These are phyloP conservation scores for Umbelopsis sp. DNA, from an alignment of 371 early-diverging fungal genomes.

Conservation along the genomic window DNA sequence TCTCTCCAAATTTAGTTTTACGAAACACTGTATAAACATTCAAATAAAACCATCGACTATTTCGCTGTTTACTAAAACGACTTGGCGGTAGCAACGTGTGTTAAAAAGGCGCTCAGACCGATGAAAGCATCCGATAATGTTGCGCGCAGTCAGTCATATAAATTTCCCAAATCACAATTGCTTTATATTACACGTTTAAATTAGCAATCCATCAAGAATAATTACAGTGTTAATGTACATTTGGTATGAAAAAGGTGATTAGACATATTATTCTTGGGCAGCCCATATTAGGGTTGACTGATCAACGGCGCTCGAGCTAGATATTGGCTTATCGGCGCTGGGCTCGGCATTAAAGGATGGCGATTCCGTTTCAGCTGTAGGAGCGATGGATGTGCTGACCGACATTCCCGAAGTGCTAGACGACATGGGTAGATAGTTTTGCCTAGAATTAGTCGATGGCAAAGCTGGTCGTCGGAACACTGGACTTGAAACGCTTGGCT, in stretches of 20 bases:
- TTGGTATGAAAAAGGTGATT: constrained; percentile 2
- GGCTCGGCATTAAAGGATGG: neutral
- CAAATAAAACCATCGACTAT: constrained; percentile 19
- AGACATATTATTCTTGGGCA: constrained; percentile 10
- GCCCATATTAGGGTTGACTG: constrained; percentile 15
- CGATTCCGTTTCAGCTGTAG: neutral
- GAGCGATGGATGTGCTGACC: neutral
- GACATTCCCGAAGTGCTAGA: neutral
- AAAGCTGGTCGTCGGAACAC: constrained; percentile 6
- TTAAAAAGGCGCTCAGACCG: neutral
- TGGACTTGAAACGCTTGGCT: neutral
- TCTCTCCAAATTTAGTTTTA: constrained; percentile 27
- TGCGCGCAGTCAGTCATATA: neutral
- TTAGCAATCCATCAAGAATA: neutral
- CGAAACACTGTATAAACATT: constrained; percentile 44
- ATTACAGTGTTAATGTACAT: constrained; percentile 17
- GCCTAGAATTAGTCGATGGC: neutral
- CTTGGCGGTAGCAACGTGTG: neutral
- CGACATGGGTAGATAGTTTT: neutral
- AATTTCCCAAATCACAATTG: neutral
- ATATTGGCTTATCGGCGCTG: neutral
- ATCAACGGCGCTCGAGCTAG: neutral
- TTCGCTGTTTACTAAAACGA: constrained; percentile 3
- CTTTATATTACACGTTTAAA: constrained; percentile 3
- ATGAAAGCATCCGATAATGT: neutral